Evolutionary conservation across 2,329 filamentous ascomycete genomes (phyloP), one percentile per base, ranked within the genome.

Genomic region (Fusarium paranaense): DNA sequence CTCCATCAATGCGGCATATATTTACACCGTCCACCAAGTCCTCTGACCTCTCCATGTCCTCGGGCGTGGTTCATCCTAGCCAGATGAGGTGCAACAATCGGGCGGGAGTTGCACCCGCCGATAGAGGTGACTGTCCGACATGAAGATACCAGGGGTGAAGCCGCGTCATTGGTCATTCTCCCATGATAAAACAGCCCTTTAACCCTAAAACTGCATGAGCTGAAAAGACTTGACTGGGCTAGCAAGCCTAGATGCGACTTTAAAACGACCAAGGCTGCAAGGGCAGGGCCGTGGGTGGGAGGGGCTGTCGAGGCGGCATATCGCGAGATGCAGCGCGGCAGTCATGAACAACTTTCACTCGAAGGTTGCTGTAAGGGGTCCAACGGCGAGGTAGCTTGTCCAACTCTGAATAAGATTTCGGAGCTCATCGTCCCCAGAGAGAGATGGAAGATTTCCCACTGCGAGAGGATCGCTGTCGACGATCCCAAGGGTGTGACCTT

Each of bases 241-340:
- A 52, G 14, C 38, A 37, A 66, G 71, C 61, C 75, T 73, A 69
- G 66, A 69, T 67, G 47, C 13, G 14, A 64, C 54, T 61, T 64
- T 71, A 58, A 76, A 76, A 77, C 64, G 61, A 62, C 70, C 64
- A 70, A 72, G 25, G 54, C 61, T 66, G 62, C 64, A 64, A 52
- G 59, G 32, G 22, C 33, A 54, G 18, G 25, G 60, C 14, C n/a
- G 22, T 54, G 45, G 30, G 54, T 33, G 33, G 45, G 60, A 62
- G 40, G 59, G 20, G 42, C 27, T 62, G 20, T 62, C 11, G 27
- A 25, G 40, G 27, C 22, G 22, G 32, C 45, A 50, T 50, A 50
- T 50, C n/a, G 32, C 4, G 6, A 52, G n/a, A 35, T 42, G n/a
- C 22, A 27, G 25, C 32, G 18, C 33, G 20, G 20, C 13, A 47